phyloP scores from a whole-genome alignment of 73 alveolate genomes.

The Paramecium biaurelia region DNA sequence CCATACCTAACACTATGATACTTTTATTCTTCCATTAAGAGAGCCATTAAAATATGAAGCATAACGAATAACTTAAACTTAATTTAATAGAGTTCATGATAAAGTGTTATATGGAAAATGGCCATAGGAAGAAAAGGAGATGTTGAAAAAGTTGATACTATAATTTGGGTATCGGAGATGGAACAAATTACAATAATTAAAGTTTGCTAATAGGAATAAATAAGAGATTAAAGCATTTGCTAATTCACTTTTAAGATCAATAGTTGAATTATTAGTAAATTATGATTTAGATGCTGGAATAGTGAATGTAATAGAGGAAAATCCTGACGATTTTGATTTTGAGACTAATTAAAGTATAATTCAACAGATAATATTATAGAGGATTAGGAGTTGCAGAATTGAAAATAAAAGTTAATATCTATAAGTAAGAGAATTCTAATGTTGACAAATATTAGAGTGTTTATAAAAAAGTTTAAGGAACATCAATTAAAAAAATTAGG shows the following conservation, averaged over 20 bases:
- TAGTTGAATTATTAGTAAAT: constrained; percentile 80
- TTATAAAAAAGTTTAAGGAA: constrained; percentile 89
- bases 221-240: constrained; percentile 91
- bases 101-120: constrained; percentile 58
- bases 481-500: constrained; percentile 74
- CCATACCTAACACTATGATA: neutral
- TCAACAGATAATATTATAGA: constrained; percentile 50
- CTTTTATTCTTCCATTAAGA: neutral
- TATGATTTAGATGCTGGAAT: constrained; percentile 86
- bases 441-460: constrained; percentile 81
- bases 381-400: constrained; percentile 94
- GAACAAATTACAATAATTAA: constrained; percentile 65
- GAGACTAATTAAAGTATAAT: constrained; percentile 69
- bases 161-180: constrained; percentile 63
- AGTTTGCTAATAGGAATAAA: constrained; percentile 79
- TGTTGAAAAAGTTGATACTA: constrained; percentile 61
- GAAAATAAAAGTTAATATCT: constrained; percentile 95
- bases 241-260: constrained; percentile 88
- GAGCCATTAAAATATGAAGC: constrained; percentile 31
- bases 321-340: constrained; percentile 91
- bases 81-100: constrained; percentile 43
- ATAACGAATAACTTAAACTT: neutral
- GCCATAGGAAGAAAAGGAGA: constrained; percentile 67
- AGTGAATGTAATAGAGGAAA: constrained; percentile 92
- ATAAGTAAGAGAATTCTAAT: constrained; percentile 95